phyloP scores from a whole-genome alignment of 345 rosid genomes.

The Populus nigra region DNA sequence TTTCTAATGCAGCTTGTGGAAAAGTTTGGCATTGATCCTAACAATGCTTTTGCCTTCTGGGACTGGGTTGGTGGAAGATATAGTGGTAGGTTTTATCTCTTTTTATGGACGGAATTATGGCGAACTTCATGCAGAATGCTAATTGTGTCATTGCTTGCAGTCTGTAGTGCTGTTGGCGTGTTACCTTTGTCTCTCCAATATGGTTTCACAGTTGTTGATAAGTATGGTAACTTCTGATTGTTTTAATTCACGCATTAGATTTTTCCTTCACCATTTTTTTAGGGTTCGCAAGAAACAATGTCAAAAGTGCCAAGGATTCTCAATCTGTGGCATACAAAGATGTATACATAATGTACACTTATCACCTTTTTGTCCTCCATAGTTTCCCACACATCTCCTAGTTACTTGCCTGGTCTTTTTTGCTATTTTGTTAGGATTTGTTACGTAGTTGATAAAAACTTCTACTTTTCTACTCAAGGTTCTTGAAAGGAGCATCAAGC shows the following conservation, averaged over 20 bases:
- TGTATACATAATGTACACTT: background rate
- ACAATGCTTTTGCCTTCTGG: constrained; percentile 97
- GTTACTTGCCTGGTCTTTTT: background rate
- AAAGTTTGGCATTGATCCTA: constrained; percentile 94
- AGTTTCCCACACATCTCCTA: background rate
- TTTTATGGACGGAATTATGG: constrained; percentile 11
- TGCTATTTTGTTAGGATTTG: constrained; percentile 2
- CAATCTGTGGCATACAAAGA: background rate
- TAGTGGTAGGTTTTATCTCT: constrained; percentile 58
- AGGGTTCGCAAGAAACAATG: background rate
- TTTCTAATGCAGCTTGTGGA: constrained; percentile 70
- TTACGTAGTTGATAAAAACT: background rate
- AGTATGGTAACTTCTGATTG: constrained; percentile 54
- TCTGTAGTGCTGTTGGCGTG: constrained; percentile 99
- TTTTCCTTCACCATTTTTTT: background rate
- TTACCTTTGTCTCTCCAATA: constrained; percentile 91
- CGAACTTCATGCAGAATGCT: constrained; percentile 16
- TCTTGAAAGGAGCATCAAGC: constrained; percentile 90
- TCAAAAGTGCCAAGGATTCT: background rate
- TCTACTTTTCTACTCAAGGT: constrained; percentile 36
- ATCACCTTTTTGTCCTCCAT: background rate
- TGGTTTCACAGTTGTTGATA: constrained; percentile 83
- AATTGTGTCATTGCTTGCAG: constrained; percentile 44
- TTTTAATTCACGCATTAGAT: background rate
- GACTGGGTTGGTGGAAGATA: constrained; percentile 99